Conservation (phyloP, 768 basidiomycete species). For the Macrocybe gigantea region DNA sequence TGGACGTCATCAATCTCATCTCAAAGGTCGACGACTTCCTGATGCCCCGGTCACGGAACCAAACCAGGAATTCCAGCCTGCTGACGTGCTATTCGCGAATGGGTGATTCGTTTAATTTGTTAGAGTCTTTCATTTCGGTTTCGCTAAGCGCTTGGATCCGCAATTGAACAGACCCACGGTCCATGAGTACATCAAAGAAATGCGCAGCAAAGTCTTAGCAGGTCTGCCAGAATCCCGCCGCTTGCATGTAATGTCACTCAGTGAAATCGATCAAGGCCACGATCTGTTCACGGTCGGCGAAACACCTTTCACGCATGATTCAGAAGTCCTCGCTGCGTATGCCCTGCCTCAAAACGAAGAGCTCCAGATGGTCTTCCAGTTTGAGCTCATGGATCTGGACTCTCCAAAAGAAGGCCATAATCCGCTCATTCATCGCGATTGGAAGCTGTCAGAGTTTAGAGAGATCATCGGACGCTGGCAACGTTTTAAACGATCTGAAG, state of each 20-base stretch:
- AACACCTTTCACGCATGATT: slow-evolving; percentile 51
- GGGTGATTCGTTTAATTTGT: slow-evolving; percentile 33
- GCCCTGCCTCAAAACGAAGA: slow-evolving; percentile 53
- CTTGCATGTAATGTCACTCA: slow-evolving; percentile 1
- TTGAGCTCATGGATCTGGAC: slow-evolving; percentile 59
- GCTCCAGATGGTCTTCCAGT: slow-evolving; percentile 62
- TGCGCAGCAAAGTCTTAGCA: slow-evolving; percentile 56
- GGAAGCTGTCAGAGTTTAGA: slow-evolving; percentile 50
- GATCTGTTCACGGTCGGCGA: slow-evolving; percentile 65
- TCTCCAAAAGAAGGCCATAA: slow-evolving; percentile 27
- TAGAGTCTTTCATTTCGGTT: slow-evolving; percentile 1
- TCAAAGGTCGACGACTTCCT: slow-evolving; percentile 57
- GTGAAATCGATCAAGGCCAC: slow-evolving; percentile 28
- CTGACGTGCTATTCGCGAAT: slow-evolving; percentile 48
- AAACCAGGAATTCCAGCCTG: slow-evolving; percentile 46
- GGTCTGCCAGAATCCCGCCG: slow-evolving; percentile 16
- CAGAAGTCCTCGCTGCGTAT: slow-evolving; percentile 47
- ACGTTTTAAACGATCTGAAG: slow-evolving; percentile 45
- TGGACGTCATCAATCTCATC: slow-evolving; percentile 68
- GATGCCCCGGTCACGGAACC: slow-evolving; percentile 57
- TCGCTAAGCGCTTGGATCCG: neutral
- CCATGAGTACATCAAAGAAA: slow-evolving; percentile 64
- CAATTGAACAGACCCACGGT: slow-evolving; percentile 46
- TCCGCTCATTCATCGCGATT: slow-evolving; percentile 37
- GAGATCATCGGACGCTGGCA: slow-evolving; percentile 50